phyloP scores from a whole-genome alignment of 768 basidiomycete genomes.

The Inosperma sp. region DNA sequence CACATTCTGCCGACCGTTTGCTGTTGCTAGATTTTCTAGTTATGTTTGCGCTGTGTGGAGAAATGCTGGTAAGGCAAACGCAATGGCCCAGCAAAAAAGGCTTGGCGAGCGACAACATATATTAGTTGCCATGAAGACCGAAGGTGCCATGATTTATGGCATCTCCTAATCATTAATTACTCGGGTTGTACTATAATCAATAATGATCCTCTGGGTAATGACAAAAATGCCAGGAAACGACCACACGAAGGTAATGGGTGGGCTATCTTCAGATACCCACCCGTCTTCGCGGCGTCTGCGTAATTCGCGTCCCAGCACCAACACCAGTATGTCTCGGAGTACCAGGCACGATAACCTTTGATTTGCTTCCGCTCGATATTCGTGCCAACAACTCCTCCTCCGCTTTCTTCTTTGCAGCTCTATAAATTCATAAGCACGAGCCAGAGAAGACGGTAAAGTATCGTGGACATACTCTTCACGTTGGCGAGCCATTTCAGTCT shows the following conservation, averaged over 20 bases:
- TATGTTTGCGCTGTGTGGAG: no score
- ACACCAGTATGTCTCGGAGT: slow-evolving; percentile 72
- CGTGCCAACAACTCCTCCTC: slow-evolving; percentile 58
- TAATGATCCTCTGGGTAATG: no score
- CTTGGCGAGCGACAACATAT: no score
- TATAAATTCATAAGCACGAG: slow-evolving; percentile 25
- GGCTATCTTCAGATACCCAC: slow-evolving; percentile 52
- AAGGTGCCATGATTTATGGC: no score
- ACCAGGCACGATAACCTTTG: slow-evolving; percentile 73
- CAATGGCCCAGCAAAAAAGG: no score
- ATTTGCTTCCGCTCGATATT: slow-evolving; percentile 45
- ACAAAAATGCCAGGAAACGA: no score
- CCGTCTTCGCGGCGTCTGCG: slow-evolving; percentile 71
- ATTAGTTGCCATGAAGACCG: no score
- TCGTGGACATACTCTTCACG: slow-evolving; percentile 60
- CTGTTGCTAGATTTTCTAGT: no score
- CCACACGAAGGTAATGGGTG: neutral
- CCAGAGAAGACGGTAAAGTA: slow-evolving; percentile 4
- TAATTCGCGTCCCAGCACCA: slow-evolving; percentile 57
- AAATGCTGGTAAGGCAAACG: no score
- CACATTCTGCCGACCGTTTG: no score
- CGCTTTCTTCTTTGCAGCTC: slow-evolving; percentile 56
- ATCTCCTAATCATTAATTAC: no score
- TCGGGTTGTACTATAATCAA: no score
- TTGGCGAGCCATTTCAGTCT: slow-evolving; percentile 84